Evolutionary conservation across 768 basidiomycete genomes (phyloP).

Genomic region (Paxillus rubicundulus): DNA sequence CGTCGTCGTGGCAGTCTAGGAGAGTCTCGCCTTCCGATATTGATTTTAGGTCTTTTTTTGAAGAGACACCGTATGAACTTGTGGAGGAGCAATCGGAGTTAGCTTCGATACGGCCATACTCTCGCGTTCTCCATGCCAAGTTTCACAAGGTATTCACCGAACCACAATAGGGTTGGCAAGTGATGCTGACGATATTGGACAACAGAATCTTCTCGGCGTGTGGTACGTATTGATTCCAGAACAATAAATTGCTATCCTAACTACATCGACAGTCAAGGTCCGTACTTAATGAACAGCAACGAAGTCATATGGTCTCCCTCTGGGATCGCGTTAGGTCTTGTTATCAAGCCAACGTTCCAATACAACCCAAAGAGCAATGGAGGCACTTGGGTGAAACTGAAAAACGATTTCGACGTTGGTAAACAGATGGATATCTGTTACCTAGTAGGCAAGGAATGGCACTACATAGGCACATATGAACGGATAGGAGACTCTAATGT

Average conservation of each 20-base stretch:
- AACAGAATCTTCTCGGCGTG: conserved; percentile 3
- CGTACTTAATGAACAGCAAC: conserved; percentile 8
- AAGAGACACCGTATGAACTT: conserved; percentile 6
- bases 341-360: conserved; percentile 24
- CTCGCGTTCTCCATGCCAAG: background rate
- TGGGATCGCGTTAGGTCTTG: conserved; percentile 24
- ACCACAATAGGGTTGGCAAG: background rate
- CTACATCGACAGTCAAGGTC: conserved; percentile 3
- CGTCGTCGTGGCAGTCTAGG: conserved; percentile 6
- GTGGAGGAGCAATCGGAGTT: conserved; percentile 13
- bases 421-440: conserved; percentile 22
- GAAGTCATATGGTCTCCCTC: conserved; percentile 23
- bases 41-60: conserved; percentile 11
- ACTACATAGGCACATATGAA: conserved; percentile 30
- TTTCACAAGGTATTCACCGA: conserved; percentile 16
- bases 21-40: conserved; percentile 14
- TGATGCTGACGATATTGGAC: background rate
- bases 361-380: conserved; percentile 22
- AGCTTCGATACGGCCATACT: conserved; percentile 4
- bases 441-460: background rate
- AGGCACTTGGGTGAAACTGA: conserved; percentile 17
- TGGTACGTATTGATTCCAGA: conserved; percentile 8
- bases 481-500: conserved; percentile 8
- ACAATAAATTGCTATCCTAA: background rate
- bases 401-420: conserved; percentile 8